Evolutionary conservation across 306 rosid species (phyloP).

Genomic region (Quercus robur): DNA sequence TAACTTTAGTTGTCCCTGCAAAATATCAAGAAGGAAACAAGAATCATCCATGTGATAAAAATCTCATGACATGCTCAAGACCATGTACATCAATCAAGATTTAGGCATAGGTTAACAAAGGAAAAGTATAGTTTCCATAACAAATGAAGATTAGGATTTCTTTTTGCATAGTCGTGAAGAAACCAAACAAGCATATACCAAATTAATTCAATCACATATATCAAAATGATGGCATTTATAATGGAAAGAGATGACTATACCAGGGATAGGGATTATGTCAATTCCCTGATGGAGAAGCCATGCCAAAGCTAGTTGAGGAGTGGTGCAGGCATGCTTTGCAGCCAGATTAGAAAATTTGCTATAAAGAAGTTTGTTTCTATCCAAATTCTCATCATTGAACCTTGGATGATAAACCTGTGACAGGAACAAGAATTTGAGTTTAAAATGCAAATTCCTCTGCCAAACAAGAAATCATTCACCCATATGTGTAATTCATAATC

Average conservation of each 20-base stretch:
- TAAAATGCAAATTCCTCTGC: not conserved
- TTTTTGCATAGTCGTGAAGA: not conserved
- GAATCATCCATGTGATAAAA: conserved; percentile 7
- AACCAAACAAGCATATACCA: not conserved
- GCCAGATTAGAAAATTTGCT: conserved; percentile 42
- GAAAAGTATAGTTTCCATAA: not conserved
- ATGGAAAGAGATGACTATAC: conserved; percentile 23
- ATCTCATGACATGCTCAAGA: not conserved
- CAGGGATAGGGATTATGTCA: conserved; percentile 69
- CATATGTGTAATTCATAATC: not conserved
- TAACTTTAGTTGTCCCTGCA: conserved; percentile 56
- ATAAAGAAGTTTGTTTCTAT: conserved; percentile 53
- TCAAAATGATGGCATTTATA: too few species aligned
- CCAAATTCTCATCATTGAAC: conserved; percentile 61
- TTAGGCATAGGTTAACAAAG: not conserved
- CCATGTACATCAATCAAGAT: not conserved
- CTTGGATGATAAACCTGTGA: conserved; percentile 56
- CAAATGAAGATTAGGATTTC: not conserved
- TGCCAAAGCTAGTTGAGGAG: conserved; percentile 68
- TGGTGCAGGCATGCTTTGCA: conserved; percentile 47
- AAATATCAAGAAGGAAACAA: not conserved
- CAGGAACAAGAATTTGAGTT: conserved; percentile 1
- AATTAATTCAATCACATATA: too few species aligned
- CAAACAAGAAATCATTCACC: not conserved
- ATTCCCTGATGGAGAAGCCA: conserved; percentile 73